Evolutionary conservation across 169 alveolate genomes (phyloP).

Genomic region (Cryptosporidium ryanae): DNA sequence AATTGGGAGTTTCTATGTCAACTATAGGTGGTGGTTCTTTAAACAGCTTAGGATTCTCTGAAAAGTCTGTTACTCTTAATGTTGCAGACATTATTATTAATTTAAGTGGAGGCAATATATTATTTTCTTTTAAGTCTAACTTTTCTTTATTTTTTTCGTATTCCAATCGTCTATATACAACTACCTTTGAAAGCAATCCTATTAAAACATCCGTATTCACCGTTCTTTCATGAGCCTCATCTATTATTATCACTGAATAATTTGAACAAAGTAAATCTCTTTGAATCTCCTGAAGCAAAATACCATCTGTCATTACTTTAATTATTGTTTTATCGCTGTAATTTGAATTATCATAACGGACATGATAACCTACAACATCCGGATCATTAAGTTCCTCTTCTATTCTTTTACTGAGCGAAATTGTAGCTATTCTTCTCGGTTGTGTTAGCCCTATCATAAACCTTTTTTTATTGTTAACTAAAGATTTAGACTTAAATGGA

Average conservation of each 20-base stretch:
- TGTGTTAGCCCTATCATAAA: slow-evolving; percentile 92
- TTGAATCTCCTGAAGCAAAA: slow-evolving; percentile 94
- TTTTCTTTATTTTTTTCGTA: slow-evolving; percentile 69
- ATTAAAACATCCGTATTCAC: slow-evolving; percentile 97
- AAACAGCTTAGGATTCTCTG: slow-evolving; percentile 88
- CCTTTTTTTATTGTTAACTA: slow-evolving; percentile 29
- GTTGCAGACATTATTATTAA: slow-evolving; percentile 99
- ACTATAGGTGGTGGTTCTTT: slow-evolving; percentile 87
- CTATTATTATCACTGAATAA: slow-evolving; percentile 96
- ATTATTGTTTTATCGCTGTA: slow-evolving; percentile 84
- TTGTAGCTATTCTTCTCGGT: slow-evolving; percentile 98
- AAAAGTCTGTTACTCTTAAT: slow-evolving; percentile 91
- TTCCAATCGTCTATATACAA: slow-evolving; percentile 85
- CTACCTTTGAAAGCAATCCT: slow-evolving; percentile 95
- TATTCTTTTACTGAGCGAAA: slow-evolving; percentile 93
- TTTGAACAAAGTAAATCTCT: slow-evolving; percentile 88
- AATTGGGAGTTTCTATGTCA: slow-evolving; percentile 90
- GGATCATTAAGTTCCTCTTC: slow-evolving; percentile 90
- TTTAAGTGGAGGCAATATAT: slow-evolving; percentile 85
- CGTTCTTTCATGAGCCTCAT: slow-evolving; percentile 99
- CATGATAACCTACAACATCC: slow-evolving; percentile 89
- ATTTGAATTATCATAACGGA: slow-evolving; percentile 81
- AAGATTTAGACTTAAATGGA: slow-evolving; percentile 75
- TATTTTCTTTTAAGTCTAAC: slow-evolving; percentile 30
- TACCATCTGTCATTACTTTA: slow-evolving; percentile 99